Evolutionary conservation across 495 filamentous ascomycete genomes (phyloP), one percentile per base, ranked within the genome.

Genomic region (Apiosordaria backusii): DNA sequence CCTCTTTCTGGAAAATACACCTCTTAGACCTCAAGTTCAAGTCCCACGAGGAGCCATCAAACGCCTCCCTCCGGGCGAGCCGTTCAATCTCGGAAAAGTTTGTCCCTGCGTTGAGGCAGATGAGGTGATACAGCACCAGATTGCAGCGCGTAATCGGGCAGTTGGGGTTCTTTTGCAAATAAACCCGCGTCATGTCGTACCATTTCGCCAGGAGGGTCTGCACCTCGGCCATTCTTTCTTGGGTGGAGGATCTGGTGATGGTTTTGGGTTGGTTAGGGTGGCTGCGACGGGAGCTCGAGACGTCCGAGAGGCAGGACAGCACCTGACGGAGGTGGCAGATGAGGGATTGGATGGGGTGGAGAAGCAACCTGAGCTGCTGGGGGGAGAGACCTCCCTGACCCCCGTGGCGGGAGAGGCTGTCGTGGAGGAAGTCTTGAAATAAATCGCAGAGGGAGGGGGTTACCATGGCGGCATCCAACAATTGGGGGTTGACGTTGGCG

Each of bases 51-150:
- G 77, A 72, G 5, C 79, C 80, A 63, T 83, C 81, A 60, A 81
- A 75, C 50, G 72, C 77, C 52, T 87, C 84, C 26, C 79, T 74
- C 21, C 86, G 79, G 4, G 86, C 85, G 2, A 88, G 70, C 0
- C 80, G 76, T 73, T 90, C 87, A 45, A 88, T 84, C 64, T 84
- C 83, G 6, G 81, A 76, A 68, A 89, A 86, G 72, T 84, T 83
- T 26, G 83, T 83, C 4, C 85, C 76, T 13, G 82, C 80, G 69
- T 88, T 88, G 45, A 90, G 79, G 27, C 79, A 84, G 64, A 89
- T 84, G 27, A 90, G 79, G 67, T 90, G 87, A 73, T 84, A 88
- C 67, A 90, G 81, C 13, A 85, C 81, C n/a, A 89, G 71, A 70
- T 84, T 88, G 61, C 83, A 84, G 60, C 73, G 77, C 23, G 74